These are phyloP conservation scores for Hymenoscyphus occultus DNA, from an alignment of 2,329 filamentous ascomycete species.

Conservation along the genomic window DNA sequence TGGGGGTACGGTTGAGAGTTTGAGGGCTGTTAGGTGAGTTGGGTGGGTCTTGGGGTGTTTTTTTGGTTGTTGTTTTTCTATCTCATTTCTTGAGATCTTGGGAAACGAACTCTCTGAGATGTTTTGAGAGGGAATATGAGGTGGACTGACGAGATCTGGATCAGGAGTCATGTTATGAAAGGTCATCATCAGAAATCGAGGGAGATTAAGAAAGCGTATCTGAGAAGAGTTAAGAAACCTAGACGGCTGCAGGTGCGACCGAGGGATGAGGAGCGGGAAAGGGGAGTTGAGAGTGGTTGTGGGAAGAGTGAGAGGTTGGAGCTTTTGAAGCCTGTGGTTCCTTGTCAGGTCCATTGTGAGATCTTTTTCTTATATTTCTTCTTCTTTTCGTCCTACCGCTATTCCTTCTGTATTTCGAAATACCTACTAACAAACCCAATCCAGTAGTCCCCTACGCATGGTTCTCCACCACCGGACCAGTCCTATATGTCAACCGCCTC, in stretches of 20 bases:
- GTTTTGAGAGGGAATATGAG: no score
- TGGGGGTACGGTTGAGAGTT: constrained; percentile 9
- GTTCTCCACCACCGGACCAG: constrained; percentile 17
- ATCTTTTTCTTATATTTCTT: not conserved
- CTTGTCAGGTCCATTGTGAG: not conserved
- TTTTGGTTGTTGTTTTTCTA: no score
- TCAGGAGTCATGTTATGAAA: constrained; percentile 16
- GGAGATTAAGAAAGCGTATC: constrained; percentile 5
- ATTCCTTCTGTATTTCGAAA: no score
- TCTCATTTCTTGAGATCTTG: no score
- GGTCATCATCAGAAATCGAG: constrained; percentile 16
- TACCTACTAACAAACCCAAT: not conserved
- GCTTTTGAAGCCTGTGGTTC: not conserved
- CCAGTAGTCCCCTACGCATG: constrained; percentile 21
- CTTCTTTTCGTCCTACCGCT: not conserved
- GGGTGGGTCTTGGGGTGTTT: no score
- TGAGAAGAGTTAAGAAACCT: constrained; percentile 8
- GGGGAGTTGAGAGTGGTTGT: not conserved
- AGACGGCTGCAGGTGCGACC: constrained; percentile 1
- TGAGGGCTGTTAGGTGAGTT: constrained; percentile 5
- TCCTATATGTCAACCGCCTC: constrained; percentile 15
- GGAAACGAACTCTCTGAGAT: no score
- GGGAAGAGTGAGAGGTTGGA: no score
- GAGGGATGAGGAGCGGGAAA: not conserved
- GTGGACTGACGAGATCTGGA: no score